Percentiles rank a stretch among this genome's conserved stretches.
Evolutionary conservation across 2,329 filamentous ascomycete genomes (phyloP).

Genomic region (Colletotrichum higginsianum): DNA sequence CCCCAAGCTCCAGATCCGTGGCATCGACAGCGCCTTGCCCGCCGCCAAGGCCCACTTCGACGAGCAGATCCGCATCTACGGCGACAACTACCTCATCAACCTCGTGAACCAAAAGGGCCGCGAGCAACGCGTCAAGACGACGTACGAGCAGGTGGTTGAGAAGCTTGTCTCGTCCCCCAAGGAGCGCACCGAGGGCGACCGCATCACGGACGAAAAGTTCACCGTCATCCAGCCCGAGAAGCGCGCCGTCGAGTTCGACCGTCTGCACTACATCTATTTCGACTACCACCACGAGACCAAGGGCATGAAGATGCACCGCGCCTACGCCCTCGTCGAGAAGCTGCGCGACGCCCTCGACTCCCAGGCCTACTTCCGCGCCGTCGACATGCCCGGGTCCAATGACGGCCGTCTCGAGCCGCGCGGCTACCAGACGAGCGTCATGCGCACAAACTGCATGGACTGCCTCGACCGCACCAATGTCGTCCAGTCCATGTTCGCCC

Average conservation of each 20-base stretch:
- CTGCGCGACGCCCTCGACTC: conserved; percentile 81
- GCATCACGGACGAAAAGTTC: conserved; percentile 83
- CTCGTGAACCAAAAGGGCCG: conserved; percentile 96
- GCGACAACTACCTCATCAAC: conserved; percentile 97
- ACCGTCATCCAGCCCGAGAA: conserved; percentile 79
- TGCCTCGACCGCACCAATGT: conserved; percentile 98
- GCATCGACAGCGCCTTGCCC: conserved; percentile 83
- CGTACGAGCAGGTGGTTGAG: conserved; percentile 92
- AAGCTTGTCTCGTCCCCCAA: conserved; percentile 78
- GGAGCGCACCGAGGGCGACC: conserved; percentile 77
- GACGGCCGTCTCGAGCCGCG: conserved; percentile 84
- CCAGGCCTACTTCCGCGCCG: conserved; percentile 93
- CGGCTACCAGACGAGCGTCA: conserved; percentile 87
- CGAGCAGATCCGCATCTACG: conserved; percentile 93
- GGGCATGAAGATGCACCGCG: conserved; percentile 92
- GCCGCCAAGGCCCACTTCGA: conserved; percentile 91
- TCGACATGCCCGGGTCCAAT: conserved; percentile 82
- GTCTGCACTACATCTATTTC: conserved; percentile 96
- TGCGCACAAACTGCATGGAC: conserved; percentile 99
- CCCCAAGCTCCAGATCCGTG: conserved; percentile 89
- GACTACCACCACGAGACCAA: conserved; percentile 99
- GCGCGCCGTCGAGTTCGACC: conserved; percentile 78
- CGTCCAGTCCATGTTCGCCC: conserved; percentile 95
- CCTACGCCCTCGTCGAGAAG: conserved; percentile 87
- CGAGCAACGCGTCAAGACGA: conserved; percentile 89